Evolutionary conservation across 805 yeast genomes (phyloP), one percentile per base, ranked within the genome.

Genomic region (Jamesozyma hellenica): DNA sequence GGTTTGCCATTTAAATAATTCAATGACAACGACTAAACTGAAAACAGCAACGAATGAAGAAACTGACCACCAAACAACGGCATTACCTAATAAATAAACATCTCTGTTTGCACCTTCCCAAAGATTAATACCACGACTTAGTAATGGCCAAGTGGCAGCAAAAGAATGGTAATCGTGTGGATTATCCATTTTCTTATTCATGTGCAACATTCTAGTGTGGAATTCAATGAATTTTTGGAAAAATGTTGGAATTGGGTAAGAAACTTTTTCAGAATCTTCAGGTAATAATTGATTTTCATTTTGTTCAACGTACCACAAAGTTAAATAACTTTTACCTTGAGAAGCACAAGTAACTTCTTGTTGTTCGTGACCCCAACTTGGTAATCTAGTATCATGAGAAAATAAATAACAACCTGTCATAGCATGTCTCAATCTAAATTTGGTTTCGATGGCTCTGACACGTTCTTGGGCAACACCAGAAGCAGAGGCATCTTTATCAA

Each of bases 261-360:
- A 68, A 37, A 75, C 64, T 46, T 68, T 67, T 49, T 67, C 71
- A 35, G 77, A 67, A 42, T 64, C 68, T 17, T 44, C 55, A 26
- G 65, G 64, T 42, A 75, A 51, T 46, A 64, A 66, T 39, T 58
- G 59, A 52, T 80, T 80, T 38, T 61, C 67, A 59, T 82, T 82
- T 40, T 74, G 70, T 65, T 83, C 94, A 52, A 83, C 65, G 61
- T 79, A 79, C 90, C 90, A 83, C 47, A 74, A 66, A 31, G 79
- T 67, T 51, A 78, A 70, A 16, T 71, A 66, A 44, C 74, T 65
- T 39, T 70, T 67, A 60, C 90, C 92, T 50, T 77, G 82, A 21
- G 72, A 61, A 29, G 94, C 87, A 65, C 88, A 73, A 4, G 90
- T 75, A 38, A 83, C 92, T 65, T 83, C 94, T 60, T 80, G 88